These are phyloP conservation scores for Capronia americana DNA, from an alignment of 2,329 filamentous ascomycete species.

Conservation along the genomic window DNA sequence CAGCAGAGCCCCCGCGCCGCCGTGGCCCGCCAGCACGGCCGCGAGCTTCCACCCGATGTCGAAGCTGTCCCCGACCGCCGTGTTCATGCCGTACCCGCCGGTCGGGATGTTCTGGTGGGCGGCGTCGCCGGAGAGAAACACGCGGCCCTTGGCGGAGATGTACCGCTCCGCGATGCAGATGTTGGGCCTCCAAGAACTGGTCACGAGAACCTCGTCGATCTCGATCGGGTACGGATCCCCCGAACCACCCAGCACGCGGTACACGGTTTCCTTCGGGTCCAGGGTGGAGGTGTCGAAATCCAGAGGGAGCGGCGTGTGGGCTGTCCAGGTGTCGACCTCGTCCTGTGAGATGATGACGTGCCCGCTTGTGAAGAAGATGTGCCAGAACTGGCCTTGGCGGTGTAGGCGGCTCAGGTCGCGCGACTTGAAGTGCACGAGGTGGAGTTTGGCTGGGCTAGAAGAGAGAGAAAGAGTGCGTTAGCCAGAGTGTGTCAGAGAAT, in stretches of 20 bases:
- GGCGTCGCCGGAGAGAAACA: slow-evolving; percentile 46
- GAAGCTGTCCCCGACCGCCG: slow-evolving; percentile 46
- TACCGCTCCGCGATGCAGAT: slow-evolving; percentile 43
- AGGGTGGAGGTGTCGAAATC: slow-evolving; percentile 32
- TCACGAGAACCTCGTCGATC: slow-evolving; percentile 46
- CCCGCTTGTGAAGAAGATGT: slow-evolving; percentile 42
- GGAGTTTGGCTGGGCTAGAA: slow-evolving; percentile 36
- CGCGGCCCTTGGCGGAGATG: slow-evolving; percentile 26
- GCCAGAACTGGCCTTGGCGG: slow-evolving; percentile 44
- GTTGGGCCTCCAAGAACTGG: slow-evolving; percentile 43
- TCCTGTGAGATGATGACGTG: slow-evolving; percentile 45
- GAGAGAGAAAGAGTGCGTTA: neutral
- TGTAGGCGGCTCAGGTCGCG: slow-evolving; percentile 40
- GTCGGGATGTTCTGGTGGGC: slow-evolving; percentile 44
- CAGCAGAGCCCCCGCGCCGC: slow-evolving; percentile 37
- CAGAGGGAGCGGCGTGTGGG: slow-evolving; percentile 39
- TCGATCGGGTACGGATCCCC: slow-evolving; percentile 37
- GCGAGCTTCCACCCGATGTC: slow-evolving; percentile 48
- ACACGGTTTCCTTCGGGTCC: slow-evolving; percentile 39
- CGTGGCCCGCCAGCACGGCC: slow-evolving; percentile 41
- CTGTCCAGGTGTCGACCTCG: slow-evolving; percentile 46
- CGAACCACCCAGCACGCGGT: slow-evolving; percentile 39
- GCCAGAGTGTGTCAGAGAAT: too few relatives aligned
- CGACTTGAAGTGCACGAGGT: slow-evolving; percentile 46
- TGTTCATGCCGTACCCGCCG: slow-evolving; percentile 51